phyloP scores from a whole-genome alignment of 2,329 filamentous ascomycete species.

The Metarhizium album region DNA sequence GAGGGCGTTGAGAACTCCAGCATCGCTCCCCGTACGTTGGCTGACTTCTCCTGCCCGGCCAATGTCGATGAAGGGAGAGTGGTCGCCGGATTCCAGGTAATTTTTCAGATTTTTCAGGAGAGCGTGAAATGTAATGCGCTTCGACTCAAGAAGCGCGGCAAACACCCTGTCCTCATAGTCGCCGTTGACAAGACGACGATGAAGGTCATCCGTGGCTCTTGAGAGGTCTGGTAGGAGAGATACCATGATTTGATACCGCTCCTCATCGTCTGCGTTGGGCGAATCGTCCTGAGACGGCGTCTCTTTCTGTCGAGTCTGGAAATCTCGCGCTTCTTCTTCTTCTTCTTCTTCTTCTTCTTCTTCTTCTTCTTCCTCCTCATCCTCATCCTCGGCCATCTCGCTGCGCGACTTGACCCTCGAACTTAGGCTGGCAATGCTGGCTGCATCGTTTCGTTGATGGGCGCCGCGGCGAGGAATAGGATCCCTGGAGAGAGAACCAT shows the following conservation, averaged over 20 bases:
- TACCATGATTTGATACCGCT: background rate
- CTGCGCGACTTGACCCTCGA: background rate
- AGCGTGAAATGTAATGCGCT: background rate
- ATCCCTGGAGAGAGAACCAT: background rate
- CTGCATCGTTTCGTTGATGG: background rate
- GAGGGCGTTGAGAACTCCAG: constrained; percentile 9
- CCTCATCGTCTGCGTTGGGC: background rate
- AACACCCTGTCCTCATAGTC: background rate
- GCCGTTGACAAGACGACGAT: constrained; percentile 1
- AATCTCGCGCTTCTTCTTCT: too few species aligned
- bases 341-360: too few species aligned
- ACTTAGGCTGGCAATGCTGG: constrained; percentile 3
- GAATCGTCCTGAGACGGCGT: background rate
- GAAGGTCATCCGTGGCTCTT: constrained; percentile 4
- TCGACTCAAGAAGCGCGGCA: background rate
- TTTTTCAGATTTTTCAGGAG: background rate
- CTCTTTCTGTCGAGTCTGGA: background rate
- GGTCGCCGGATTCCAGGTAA: background rate
- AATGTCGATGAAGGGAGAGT: constrained; percentile 19
- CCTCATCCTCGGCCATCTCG: constrained; percentile 2
- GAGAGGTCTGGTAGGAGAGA: constrained; percentile 2
- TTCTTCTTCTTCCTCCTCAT: too few species aligned
- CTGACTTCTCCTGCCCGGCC: constrained; percentile 6
- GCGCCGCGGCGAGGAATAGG: constrained; percentile 2
- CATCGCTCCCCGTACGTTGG: background rate